Evolutionary conservation across 768 basidiomycete species (phyloP).

Genomic region (Clavulina sp.): DNA sequence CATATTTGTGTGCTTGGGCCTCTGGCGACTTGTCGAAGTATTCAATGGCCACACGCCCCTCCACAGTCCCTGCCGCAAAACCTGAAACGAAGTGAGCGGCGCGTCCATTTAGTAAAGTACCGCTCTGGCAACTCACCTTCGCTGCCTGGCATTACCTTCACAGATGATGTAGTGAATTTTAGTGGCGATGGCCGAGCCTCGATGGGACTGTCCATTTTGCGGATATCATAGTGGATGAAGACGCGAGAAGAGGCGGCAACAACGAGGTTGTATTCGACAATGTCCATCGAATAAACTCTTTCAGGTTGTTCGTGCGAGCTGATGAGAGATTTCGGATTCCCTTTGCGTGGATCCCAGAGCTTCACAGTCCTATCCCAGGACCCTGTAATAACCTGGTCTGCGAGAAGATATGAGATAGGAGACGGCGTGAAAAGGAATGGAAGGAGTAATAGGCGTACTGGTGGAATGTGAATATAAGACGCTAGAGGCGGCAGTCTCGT

Average conservation of each 20-base stretch:
- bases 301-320: constrained; percentile 55
- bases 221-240: constrained; percentile 77
- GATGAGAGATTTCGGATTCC: constrained; percentile 31
- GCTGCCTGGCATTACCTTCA: constrained; percentile 87
- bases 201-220: constrained; percentile 55
- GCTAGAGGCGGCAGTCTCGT: constrained; percentile 61
- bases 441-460: constrained; percentile 29
- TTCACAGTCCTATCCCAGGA: constrained; percentile 86
- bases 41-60: constrained; percentile 93
- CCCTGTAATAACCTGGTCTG: constrained; percentile 64
- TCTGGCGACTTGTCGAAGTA: constrained; percentile 75
- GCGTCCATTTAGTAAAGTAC: not conserved
- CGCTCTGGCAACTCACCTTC: constrained; percentile 36
- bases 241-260: constrained; percentile 85
- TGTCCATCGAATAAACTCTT: constrained; percentile 71
- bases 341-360: constrained; percentile 67
- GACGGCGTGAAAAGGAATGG: not conserved
- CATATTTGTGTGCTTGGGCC: constrained; percentile 76
- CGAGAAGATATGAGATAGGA: not conserved
- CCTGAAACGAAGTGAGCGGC: constrained; percentile 28
- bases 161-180: constrained; percentile 83
- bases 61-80: constrained; percentile 84
- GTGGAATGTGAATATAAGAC: constrained; percentile 51
- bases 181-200: constrained; percentile 83
- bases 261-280: constrained; percentile 62